Conservation (phyloP, 75 land plant genomes). For the Pinus taeda region DNA sequence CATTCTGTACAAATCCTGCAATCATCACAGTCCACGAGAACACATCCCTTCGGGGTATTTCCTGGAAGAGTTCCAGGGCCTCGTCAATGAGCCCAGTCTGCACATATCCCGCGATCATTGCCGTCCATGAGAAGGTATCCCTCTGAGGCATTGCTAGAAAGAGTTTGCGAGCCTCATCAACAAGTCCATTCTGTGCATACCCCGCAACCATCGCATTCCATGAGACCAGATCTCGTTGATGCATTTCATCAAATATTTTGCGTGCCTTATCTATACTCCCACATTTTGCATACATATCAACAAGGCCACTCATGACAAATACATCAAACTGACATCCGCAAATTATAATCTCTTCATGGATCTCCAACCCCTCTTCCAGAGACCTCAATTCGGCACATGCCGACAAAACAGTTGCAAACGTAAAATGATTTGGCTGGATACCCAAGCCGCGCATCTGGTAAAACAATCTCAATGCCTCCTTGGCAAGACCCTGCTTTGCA, state of each 20-base stretch:
- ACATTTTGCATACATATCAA: neutral
- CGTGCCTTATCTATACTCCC: neutral
- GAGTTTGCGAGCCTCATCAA: neutral
- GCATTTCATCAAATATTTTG: neutral
- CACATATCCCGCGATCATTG: constrained; percentile 16
- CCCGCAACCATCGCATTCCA: neutral
- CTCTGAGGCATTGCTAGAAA: neutral
- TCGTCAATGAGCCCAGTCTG: constrained; percentile 8
- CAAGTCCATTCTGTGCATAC: neutral
- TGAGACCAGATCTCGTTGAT: neutral
- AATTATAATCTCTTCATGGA: no score
- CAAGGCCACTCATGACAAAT: neutral
- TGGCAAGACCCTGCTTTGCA: neutral
- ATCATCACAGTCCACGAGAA: constrained; percentile 26
- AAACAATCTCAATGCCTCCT: no score
- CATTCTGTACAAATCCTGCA: constrained; percentile 24
- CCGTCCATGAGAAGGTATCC: constrained; percentile 7
- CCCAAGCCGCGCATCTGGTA: no score
- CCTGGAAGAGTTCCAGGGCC: constrained; percentile 15
- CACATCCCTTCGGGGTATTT: constrained; percentile 18
- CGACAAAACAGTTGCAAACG: no score
- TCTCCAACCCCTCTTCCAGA: no score
- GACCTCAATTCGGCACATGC: no score
- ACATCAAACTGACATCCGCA: neutral
- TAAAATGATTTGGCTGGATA: no score